These are phyloP conservation scores for Vanrija sp. DNA, from an alignment of 1,284 basidiomycete species.

Conservation along the genomic window DNA sequence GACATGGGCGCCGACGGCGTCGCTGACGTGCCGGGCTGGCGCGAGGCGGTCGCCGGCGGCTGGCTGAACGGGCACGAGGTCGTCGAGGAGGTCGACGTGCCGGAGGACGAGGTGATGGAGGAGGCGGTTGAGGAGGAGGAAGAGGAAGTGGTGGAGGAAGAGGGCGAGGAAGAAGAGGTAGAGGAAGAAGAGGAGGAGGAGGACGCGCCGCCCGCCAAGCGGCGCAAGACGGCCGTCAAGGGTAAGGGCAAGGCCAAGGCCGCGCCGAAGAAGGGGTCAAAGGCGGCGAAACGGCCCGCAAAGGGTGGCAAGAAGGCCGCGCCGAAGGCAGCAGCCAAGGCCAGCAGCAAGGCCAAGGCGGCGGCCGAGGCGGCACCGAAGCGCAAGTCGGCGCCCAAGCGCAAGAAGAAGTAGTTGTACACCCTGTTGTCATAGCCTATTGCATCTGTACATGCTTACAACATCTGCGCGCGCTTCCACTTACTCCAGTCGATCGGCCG, in stretches of 20 bases:
- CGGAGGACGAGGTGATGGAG: conserved; percentile 1
- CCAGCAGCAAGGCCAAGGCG: background rate
- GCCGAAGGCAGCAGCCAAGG: conserved; percentile 1
- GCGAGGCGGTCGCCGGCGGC: conserved; percentile 29
- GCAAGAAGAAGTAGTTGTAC: conserved; percentile 1
- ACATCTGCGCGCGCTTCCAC: conserved; percentile 8
- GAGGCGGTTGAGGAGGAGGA: conserved; percentile 7
- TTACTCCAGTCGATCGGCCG: conserved; percentile 23
- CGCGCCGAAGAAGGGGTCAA: background rate
- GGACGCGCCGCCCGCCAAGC: background rate
- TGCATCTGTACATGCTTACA: background rate
- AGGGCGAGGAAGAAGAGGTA: conserved; percentile 2
- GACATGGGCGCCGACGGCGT: conserved; percentile 34
- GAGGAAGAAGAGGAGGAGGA: background rate
- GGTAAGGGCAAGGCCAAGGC: background rate
- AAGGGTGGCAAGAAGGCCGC: background rate
- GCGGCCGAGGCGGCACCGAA: background rate
- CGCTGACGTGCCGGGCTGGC: conserved; percentile 34
- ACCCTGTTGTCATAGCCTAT: conserved; percentile 4
- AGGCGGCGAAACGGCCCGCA: background rate
- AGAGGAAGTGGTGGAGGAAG: conserved; percentile 11
- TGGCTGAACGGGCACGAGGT: conserved; percentile 31
- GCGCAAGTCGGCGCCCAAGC: background rate
- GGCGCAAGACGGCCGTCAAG: background rate
- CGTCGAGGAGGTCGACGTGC: conserved; percentile 7